Base-by-base conservation (phyloP, 371 early-diverging fungal species). In the Mortierella sp. region DNA sequence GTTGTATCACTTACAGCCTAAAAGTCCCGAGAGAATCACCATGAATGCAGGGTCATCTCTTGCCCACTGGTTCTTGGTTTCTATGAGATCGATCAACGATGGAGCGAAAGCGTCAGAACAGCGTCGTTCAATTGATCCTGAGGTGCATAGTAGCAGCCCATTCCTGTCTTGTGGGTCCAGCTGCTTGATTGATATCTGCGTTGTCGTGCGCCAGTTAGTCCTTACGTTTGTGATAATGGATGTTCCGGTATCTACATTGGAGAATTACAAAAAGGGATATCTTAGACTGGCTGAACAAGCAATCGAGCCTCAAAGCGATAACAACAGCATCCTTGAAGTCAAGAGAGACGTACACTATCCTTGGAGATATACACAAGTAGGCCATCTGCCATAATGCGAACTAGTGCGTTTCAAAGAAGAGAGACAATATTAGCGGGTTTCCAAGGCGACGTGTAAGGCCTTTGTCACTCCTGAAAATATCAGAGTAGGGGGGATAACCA, bases 21-120 rank as follows among this genome's bases (percentile, higher is more conserved):
- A 83, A 28, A 91, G 88, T 34, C 91, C 80, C 19, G 92, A 89
- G 16, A 95, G 80, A 37, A 96, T 79, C 26, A 96, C 93, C 57
- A 97, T 83, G 82, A 97, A 97, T 21, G 98, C 98, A 13, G 98
- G 98, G 89, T 98, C 98, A 80, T 98, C 98, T 78, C 98, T 84
- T 43, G 98, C 96, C 98, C 98, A 98, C 76, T 96, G 97, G 88
- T 97, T 98, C 83, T 98, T 98, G 43, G 98, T 97, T 89, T 98
- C 97, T 96, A 80, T 48, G 57, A 9, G 46, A 71, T 44, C 2
- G 0, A 73, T 28, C 14, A 26, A 46, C 31, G 13, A 69, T 51
- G 13, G 31, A 64, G 0, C 46, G 40, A 76, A 9, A 24, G 26
- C 0, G 46, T 46, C 11, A 46, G 46, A 46, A 6, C 46, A 46